These are phyloP conservation scores for Rhynchosporium agropyri DNA, from an alignment of 2,329 filamentous ascomycete species.

Conservation along the genomic window DNA sequence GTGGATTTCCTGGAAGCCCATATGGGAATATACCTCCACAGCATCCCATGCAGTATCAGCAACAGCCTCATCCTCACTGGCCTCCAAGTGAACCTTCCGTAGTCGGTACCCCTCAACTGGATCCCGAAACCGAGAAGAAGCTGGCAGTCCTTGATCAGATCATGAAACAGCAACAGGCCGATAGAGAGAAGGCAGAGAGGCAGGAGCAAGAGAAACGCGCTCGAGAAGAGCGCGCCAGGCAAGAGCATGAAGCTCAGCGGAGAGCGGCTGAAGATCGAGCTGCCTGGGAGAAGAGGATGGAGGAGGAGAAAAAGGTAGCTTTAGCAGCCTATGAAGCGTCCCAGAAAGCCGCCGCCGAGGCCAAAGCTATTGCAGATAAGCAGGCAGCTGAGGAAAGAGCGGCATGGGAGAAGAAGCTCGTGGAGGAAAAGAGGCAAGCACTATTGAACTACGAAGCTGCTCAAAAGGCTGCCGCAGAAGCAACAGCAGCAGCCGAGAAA, in stretches of 20 bases:
- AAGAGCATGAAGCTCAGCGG: constrained; percentile 47
- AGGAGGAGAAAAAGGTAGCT: constrained; percentile 31
- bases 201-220: constrained; percentile 49
- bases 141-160: constrained; percentile 64
- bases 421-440: constrained; percentile 27
- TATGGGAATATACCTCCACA: constrained; percentile 31
- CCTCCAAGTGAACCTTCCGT: constrained; percentile 35
- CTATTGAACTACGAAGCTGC: constrained; percentile 38
- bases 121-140: constrained; percentile 51
- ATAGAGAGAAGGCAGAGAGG: constrained; percentile 49
- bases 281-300: constrained; percentile 27
- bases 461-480: constrained; percentile 47
- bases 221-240: constrained; percentile 46
- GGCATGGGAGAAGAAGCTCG: constrained; percentile 26
- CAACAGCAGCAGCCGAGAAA: constrained; percentile 49
- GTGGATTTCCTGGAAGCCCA: constrained; percentile 32
- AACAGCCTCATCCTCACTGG: constrained; percentile 37
- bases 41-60: constrained; percentile 29
- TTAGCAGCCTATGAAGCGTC: constrained; percentile 26
- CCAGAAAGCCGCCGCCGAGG: constrained; percentile 36
- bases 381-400: constrained; percentile 24
- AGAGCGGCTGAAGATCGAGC: constrained; percentile 46
- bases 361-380: constrained; percentile 24
- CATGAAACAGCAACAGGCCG: constrained; percentile 49
- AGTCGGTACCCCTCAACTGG: constrained; percentile 25